A percentile compares a stretch with the other conserved stretches of the same genome.
These are phyloP conservation scores for Botrytis medusae DNA, from an alignment of 2,329 filamentous ascomycete genomes.

Conservation along the genomic window DNA sequence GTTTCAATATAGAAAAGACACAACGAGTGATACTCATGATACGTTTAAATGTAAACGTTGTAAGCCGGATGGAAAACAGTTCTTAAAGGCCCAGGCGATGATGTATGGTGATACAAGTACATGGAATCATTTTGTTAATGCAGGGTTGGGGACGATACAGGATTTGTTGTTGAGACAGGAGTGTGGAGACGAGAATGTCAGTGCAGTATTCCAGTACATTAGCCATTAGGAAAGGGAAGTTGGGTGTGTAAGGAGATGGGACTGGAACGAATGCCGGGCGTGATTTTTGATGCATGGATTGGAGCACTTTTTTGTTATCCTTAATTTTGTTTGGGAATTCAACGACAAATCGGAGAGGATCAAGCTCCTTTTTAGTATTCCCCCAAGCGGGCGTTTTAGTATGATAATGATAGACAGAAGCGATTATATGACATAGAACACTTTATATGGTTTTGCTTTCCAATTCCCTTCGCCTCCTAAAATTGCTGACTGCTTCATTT, in stretches of 20 bases:
- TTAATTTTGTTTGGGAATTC: not conserved
- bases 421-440: conserved; percentile 1
- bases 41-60: conserved; percentile 99
- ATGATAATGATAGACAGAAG: conserved; percentile 2
- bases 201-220: conserved; percentile 97
- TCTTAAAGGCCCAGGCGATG: conserved; percentile 89
- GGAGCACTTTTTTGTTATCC: not conserved
- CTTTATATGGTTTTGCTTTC: conserved; percentile 3
- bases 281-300: not conserved
- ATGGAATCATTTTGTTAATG: conserved; percentile 98
- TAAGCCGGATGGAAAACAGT: conserved; percentile 81
- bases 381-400: not conserved
- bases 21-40: conserved; percentile 91
- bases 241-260: not conserved
- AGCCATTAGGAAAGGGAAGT: conserved; percentile 60
- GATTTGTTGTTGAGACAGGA: conserved; percentile 90
- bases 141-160: conserved; percentile 77
- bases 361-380: not conserved
- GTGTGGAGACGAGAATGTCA: conserved; percentile 73
- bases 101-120: conserved; percentile 96
- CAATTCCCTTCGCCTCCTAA: not conserved
- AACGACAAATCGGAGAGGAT: not conserved
- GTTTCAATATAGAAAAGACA: conserved; percentile 86
- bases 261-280: not conserved
- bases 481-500: too few relatives aligned